A percentile compares a stretch with the other conserved stretches of the same genome.
Evolutionary conservation across 352 stramenopile genomes (phyloP).

Genomic region (Labyrinthula sp.): DNA sequence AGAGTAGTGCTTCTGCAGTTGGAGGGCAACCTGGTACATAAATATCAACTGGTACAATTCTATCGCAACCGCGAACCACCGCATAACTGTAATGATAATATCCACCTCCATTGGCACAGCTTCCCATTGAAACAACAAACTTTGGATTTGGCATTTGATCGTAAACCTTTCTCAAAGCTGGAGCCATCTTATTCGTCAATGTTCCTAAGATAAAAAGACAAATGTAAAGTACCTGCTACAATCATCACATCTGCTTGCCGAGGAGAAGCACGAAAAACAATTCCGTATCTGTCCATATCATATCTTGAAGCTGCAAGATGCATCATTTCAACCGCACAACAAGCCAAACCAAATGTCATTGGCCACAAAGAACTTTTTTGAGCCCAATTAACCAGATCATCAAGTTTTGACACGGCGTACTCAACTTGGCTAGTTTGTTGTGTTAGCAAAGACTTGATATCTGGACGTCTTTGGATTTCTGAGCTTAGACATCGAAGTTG

Average conservation of each 20-base stretch:
- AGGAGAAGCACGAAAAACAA: slow-evolving; percentile 82
- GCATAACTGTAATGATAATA: slow-evolving; percentile 95
- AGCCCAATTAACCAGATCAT: slow-evolving; percentile 97
- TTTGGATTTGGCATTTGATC: slow-evolving; percentile 97
- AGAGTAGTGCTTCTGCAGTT: slow-evolving; percentile 89
- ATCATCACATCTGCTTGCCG: slow-evolving; percentile 97
- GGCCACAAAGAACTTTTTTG: slow-evolving; percentile 90
- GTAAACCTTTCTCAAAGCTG: slow-evolving; percentile 83
- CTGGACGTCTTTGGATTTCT: no score
- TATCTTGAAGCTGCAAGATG: slow-evolving; percentile 55
- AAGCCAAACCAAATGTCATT: slow-evolving; percentile 96
- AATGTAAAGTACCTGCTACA: slow-evolving; percentile 91
- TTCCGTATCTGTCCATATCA: slow-evolving; percentile 93
- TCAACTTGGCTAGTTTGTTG: slow-evolving; percentile 51
- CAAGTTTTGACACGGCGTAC: slow-evolving; percentile 85
- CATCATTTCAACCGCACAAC: slow-evolving; percentile 99
- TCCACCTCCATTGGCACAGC: slow-evolving; percentile 84
- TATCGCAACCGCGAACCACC: slow-evolving; percentile 81
- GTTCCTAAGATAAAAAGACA: no score
- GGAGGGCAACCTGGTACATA: slow-evolving; percentile 97
- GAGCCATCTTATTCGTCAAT: slow-evolving; percentile 99
- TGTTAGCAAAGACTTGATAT: no score
- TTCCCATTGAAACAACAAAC: slow-evolving; percentile 95
- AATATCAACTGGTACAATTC: slow-evolving; percentile 82
- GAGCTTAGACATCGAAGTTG: no score